A percentile compares a stretch with the other conserved stretches of the same genome.
Conservation (phyloP, 768 basidiomycete genomes). For the Boletus fagicola region DNA sequence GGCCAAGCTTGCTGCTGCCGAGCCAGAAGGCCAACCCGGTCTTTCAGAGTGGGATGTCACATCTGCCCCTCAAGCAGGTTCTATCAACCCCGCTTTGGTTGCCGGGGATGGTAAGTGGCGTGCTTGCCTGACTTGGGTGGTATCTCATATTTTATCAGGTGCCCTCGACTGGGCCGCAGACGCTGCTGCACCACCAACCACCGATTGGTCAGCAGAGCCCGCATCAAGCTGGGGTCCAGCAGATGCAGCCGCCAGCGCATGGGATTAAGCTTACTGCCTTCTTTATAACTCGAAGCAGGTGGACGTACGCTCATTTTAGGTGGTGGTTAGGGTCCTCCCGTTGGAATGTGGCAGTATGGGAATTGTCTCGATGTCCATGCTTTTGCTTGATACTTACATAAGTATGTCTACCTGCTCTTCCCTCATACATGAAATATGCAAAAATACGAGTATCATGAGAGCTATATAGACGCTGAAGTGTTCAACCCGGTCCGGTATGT, state of each 20-base stretch:
- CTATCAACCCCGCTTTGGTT: constrained; percentile 76
- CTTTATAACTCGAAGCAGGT: constrained; percentile 2
- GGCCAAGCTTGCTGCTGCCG: constrained; percentile 67
- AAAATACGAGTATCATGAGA: constrained; percentile 16
- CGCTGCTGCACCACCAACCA: constrained; percentile 44
- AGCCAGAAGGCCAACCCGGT: constrained; percentile 52
- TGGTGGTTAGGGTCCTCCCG: background rate
- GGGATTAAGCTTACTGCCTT: constrained; percentile 24
- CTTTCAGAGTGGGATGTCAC: constrained; percentile 73
- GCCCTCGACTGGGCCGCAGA: constrained; percentile 87
- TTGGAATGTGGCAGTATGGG: constrained; percentile 13
- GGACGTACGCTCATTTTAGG: background rate
- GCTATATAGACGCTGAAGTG: background rate
- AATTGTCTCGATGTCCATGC: constrained; percentile 22
- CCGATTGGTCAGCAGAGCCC: constrained; percentile 91
- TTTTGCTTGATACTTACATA: constrained; percentile 15
- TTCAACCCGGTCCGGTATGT: no score
- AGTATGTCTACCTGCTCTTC: constrained; percentile 16
- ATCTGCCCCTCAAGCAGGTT: constrained; percentile 63
- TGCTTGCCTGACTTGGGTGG: background rate
- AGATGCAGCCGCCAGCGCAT: constrained; percentile 28
- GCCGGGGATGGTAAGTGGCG: constrained; percentile 49
- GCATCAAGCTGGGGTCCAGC: constrained; percentile 37
- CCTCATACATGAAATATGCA: constrained; percentile 15
- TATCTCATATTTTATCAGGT: constrained; percentile 36